Base-by-base conservation (phyloP, 2,329 filamentous ascomycete genomes). In the Escovopsis sp. region DNA sequence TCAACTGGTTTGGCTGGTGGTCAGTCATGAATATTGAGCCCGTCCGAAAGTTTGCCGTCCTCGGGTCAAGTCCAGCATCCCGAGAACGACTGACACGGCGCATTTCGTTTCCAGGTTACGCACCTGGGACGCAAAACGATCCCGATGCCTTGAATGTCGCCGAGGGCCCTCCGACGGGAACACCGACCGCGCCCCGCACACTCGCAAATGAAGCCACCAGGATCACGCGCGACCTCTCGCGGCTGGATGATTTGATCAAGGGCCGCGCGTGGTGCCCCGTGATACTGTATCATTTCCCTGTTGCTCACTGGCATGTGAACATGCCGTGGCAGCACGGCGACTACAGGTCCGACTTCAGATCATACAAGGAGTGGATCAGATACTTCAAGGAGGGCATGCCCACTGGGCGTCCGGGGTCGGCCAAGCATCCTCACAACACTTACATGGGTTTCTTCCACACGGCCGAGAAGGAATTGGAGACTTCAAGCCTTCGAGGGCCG, bases 1-100 rank as follows among this genome's bases (percentile, higher is more conserved):
- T 80, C 9, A 74, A 77, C 47, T 79, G 73, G 70, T 80, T 78
- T 53, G 73, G 70, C 1, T 72, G 64, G 55, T 80, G 75, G 76
- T 63, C 73, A 1, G 59, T 64, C 30, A 46, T 55, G 43, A 66
- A 68, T 28, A 51, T 74, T 33, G 67, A 76, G 44, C 57, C 59
- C 35, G 73, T 68, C 50, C 67, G 73, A 30, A 69, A 65, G 33
- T 79, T 80, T 48, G 59, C 62, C 15, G 69, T 80, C 3, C 43
- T 80, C 4, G 75, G 75, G 3, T 73, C 73, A 1, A 51, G 51
- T 23, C 40, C 48, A 10, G 41, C 49, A 8, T 46, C 47, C 11
- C 15, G 40, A 12, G 39, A 15, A 12, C 53, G 54, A 30, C 42
- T 58, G 47, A 51, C 48, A 34, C 54, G 48, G 12, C 54, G 48